Conservation (phyloP, 2,329 filamentous ascomycete species). For the Blastomyces parvus region DNA sequence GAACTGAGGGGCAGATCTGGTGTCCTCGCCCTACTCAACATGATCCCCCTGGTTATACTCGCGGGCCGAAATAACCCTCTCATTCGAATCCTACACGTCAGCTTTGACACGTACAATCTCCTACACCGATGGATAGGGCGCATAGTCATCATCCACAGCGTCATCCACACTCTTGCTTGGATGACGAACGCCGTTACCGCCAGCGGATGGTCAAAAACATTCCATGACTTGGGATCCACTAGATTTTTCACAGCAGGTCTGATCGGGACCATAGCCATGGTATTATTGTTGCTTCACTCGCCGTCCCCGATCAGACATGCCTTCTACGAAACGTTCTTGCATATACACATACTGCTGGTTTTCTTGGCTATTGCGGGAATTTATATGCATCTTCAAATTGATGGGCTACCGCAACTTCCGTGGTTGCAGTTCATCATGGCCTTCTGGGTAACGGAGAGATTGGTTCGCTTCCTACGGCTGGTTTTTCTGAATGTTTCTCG, state of each 20-base stretch:
- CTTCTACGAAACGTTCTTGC: slow-evolving; percentile 41
- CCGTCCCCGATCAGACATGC: slow-evolving; percentile 38
- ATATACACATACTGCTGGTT: slow-evolving; percentile 39
- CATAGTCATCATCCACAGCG: slow-evolving; percentile 59
- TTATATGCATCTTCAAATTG: slow-evolving; percentile 36
- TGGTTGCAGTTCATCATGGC: slow-evolving; percentile 31
- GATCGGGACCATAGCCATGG: slow-evolving; percentile 35
- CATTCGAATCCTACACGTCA: slow-evolving; percentile 70
- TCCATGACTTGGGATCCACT: slow-evolving; percentile 26
- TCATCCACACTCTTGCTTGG: slow-evolving; percentile 69
- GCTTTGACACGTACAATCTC: slow-evolving; percentile 94
- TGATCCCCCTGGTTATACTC: slow-evolving; percentile 82
- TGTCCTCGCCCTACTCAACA: slow-evolving; percentile 74
- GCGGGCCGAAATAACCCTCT: slow-evolving; percentile 89
- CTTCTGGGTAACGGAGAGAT: slow-evolving; percentile 37
- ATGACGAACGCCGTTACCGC: slow-evolving; percentile 60
- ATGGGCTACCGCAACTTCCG: slow-evolving; percentile 33
- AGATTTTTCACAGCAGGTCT: slow-evolving; percentile 39
- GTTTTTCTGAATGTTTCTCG: slow-evolving; percentile 46
- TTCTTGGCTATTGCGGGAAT: slow-evolving; percentile 37
- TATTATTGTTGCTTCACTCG: slow-evolving; percentile 36
- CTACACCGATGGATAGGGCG: slow-evolving; percentile 76
- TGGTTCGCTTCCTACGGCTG: slow-evolving; percentile 41
- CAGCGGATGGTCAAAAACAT: slow-evolving; percentile 49
- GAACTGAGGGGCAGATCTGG: slow-evolving; percentile 80